Base-by-base conservation (phyloP, 306 rosid species). In the Cicer bijugum region DNA sequence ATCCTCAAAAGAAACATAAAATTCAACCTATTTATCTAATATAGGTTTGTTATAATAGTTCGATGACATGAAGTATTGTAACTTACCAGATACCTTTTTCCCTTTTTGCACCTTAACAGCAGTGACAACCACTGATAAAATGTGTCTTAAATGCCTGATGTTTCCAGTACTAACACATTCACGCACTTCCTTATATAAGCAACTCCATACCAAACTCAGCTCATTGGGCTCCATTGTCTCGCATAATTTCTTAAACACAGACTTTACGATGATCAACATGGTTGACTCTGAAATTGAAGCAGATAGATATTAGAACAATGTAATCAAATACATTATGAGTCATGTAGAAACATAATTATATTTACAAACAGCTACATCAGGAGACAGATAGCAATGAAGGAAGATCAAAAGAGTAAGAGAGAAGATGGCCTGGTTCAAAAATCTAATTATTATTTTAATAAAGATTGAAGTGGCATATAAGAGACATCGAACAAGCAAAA, bases 41-140 rank as follows among this genome's bases (percentile, higher is more conserved):
- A 70, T 12, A 45, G 43, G 55, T 33, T 61, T 8, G 17, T 8
- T 8, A 75, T n/a, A 77, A 47, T 15, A 69, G 69, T 63, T 75
- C 64, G 56, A 56, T 14, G 51, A 63, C 55, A 82, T 56, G 46
- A 78, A 33, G 76, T 63, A 47, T 33, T 72, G 70, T 74, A 60
- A 75, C 97, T 91, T 83, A 93, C 98, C 96, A 55, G 80, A 67
- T 79, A 88, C 85, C 43, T 53, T 78, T 70, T 68, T 84, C 50
- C 96, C 93, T 46, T 82, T 84, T 66, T 83, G 83, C 20, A 78
- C 42, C 86, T 84, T 83, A 72, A 87, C 82, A 4, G 88, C 76
- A 50, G 91, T 80, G 56, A 82, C 58, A 46, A 93, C 91, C 71
- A 91, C 84, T 1, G 87, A 82, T 67, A 93, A 79, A 50, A 83